phyloP scores from a whole-genome alignment of 2,329 filamentous ascomycete species.

The Venturia effusa region DNA sequence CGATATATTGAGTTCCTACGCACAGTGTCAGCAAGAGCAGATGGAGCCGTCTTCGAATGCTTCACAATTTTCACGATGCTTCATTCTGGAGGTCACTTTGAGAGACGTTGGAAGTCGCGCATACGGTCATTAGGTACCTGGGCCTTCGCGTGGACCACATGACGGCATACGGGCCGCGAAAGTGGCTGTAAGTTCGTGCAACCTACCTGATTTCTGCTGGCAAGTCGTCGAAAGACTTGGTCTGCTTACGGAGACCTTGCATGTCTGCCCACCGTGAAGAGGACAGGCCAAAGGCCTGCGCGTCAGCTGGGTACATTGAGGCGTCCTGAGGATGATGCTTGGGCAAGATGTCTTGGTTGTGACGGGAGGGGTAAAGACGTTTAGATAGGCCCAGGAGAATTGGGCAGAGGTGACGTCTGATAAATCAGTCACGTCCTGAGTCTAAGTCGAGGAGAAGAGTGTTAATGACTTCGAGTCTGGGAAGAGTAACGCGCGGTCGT shows the following conservation, averaged over 20 bases:
- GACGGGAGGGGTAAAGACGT: too few relatives aligned
- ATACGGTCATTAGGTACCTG: too few relatives aligned
- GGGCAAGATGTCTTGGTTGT: too few relatives aligned
- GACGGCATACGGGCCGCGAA: background rate
- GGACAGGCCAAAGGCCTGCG: background rate
- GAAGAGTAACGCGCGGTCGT: background rate
- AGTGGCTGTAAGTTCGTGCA: too few relatives aligned
- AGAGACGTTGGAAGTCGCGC: too few relatives aligned
- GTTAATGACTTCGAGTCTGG: background rate
- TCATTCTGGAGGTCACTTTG: too few relatives aligned
- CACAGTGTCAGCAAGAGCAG: background rate
- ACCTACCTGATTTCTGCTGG: background rate
- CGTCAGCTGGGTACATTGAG: background rate
- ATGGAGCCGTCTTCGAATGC: too few relatives aligned
- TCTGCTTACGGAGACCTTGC: background rate
- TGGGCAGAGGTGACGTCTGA: background rate
- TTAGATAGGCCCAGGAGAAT: background rate
- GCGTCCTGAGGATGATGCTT: too few relatives aligned
- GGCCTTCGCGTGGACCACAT: background rate
- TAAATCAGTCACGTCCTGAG: background rate
- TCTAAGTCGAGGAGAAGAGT: background rate
- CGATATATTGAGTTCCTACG: background rate
- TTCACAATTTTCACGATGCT: too few relatives aligned
- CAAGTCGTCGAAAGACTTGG: background rate
- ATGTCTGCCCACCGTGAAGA: background rate